Evolutionary conservation across 768 basidiomycete genomes (phyloP).

Genomic region (Vararia minispora): DNA sequence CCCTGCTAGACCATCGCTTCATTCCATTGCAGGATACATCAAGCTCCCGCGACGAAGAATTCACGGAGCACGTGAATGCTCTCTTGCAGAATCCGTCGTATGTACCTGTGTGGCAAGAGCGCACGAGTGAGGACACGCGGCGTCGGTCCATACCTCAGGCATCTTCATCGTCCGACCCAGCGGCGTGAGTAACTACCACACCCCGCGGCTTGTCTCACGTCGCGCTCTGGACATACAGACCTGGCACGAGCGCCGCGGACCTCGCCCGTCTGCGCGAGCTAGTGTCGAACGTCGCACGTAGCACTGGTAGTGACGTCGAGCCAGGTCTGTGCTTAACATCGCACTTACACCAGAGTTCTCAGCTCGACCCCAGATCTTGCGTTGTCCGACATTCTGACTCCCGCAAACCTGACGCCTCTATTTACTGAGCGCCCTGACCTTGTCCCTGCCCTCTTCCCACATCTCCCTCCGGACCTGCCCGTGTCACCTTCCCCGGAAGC

Average conservation of each 20-base stretch:
- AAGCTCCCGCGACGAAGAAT: constrained; percentile 56
- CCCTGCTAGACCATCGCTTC: not conserved
- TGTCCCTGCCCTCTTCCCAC: constrained; percentile 60
- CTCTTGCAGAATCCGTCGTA: constrained; percentile 57
- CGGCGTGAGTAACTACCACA: constrained; percentile 8
- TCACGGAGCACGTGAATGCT: constrained; percentile 60
- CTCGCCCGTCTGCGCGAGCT: constrained; percentile 50
- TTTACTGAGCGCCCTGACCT: constrained; percentile 62
- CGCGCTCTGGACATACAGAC: constrained; percentile 3
- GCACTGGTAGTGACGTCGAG: constrained; percentile 26
- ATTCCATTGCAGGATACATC: constrained; percentile 46
- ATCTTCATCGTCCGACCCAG: constrained; percentile 31
- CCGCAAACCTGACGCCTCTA: constrained; percentile 59
- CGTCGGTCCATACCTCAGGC: constrained; percentile 27
- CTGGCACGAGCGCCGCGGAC: constrained; percentile 49
- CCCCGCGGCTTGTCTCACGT: not conserved
- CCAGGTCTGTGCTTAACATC: constrained; percentile 21
- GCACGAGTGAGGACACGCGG: too few species aligned
- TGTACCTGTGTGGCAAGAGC: constrained; percentile 46
- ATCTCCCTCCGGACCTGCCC: constrained; percentile 72
- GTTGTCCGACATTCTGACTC: constrained; percentile 66
- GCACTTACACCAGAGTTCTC: constrained; percentile 6
- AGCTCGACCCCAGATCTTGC: constrained; percentile 38
- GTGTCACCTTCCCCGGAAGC: constrained; percentile 56
- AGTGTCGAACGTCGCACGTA: constrained; percentile 26